phyloP scores from a whole-genome alignment of 164 flowering plant species.

The Magnolia changhungtana region DNA sequence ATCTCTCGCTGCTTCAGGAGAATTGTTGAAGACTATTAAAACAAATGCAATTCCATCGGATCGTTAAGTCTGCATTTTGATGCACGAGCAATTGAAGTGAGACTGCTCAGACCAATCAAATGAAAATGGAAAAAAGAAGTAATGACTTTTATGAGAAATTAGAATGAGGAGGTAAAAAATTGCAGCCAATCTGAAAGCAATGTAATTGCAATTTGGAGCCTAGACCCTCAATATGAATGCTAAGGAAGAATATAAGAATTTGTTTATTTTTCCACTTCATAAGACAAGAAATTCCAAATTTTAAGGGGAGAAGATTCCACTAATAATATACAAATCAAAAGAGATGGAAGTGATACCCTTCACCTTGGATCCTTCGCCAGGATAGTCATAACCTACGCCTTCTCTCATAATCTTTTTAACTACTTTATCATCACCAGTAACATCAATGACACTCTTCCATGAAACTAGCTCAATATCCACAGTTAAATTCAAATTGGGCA shows the following conservation, averaged over 20 bases:
- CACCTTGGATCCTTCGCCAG: constrained; percentile 47
- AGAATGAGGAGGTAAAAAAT: neutral
- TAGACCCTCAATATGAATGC: no score
- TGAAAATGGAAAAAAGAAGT: neutral
- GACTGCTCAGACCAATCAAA: neutral
- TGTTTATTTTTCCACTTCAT: no score
- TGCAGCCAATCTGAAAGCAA: neutral
- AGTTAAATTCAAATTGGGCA: constrained; percentile 20
- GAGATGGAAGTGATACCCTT: constrained; percentile 25
- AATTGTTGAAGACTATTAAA: no score
- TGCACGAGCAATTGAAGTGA: neutral
- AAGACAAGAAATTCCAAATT: neutral
- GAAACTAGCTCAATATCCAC: no score
- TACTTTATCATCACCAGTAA: constrained; percentile 39
- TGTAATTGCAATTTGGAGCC: neutral
- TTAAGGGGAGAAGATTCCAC: neutral
- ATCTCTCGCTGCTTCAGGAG: no score
- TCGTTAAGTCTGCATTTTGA: neutral
- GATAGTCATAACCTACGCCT: constrained; percentile 42
- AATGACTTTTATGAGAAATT: no score
- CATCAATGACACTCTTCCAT: constrained; percentile 42
- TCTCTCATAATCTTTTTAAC: constrained; percentile 33
- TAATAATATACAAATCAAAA: no score
- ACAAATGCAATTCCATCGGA: neutral
- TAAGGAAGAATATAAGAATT: neutral